Evolutionary conservation across 2,329 filamentous ascomycete genomes (phyloP).

Genomic region (Beauveria rudraprayagi): DNA sequence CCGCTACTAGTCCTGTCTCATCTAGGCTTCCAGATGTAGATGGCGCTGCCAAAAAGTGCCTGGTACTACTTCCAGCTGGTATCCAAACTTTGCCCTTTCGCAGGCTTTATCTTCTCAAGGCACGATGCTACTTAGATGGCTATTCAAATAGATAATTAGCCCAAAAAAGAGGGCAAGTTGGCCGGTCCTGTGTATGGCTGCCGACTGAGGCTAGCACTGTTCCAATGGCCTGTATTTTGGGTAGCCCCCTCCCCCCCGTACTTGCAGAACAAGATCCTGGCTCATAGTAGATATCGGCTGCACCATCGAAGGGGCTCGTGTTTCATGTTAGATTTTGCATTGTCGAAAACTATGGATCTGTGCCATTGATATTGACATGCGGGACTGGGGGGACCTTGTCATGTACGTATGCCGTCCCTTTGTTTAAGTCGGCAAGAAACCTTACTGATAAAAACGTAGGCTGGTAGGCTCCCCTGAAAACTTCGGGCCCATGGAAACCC

Average conservation of each 20-base stretch:
- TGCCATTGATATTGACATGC: too few relatives aligned
- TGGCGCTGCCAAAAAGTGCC: not conserved
- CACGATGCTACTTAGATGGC: not conserved
- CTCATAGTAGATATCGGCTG: too few relatives aligned
- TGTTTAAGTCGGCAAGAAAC: not conserved
- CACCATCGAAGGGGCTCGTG: too few relatives aligned
- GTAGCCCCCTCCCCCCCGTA: too few relatives aligned
- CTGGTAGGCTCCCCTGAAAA: not conserved
- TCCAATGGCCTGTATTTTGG: not conserved
- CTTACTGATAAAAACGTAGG: not conserved
- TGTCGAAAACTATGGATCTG: too few relatives aligned
- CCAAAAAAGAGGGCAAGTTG: not conserved
- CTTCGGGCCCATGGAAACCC: not conserved
- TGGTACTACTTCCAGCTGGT: not conserved
- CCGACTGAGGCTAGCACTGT: not conserved
- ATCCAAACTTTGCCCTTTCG: not conserved
- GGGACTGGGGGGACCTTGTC: too few relatives aligned
- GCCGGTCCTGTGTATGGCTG: not conserved
- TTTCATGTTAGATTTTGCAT: too few relatives aligned
- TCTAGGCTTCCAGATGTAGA: not conserved
- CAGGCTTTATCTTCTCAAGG: not conserved
- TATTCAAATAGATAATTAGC: not conserved
- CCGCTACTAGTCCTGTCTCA: not conserved
- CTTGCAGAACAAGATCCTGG: too few relatives aligned
- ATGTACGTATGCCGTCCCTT: not conserved